Evolutionary conservation across 1,139 yeast genomes (phyloP).

Genomic region (Candida gigantensis): DNA sequence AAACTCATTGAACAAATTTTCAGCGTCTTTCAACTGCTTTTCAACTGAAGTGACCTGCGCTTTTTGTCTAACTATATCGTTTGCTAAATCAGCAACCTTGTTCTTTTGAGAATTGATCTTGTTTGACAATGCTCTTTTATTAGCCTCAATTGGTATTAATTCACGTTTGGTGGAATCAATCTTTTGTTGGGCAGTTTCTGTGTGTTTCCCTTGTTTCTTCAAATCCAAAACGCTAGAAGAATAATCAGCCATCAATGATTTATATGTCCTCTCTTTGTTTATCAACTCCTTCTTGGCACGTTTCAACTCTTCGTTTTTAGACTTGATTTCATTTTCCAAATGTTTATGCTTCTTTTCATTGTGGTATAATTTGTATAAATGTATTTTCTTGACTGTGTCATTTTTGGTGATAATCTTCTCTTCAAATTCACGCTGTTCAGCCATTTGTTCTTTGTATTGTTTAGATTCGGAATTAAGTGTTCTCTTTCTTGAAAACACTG

Average conservation of each 20-base stretch:
- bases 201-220: slow-evolving; percentile 40
- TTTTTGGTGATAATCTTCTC: slow-evolving; percentile 51
- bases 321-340: slow-evolving; percentile 25
- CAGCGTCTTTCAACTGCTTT: slow-evolving; percentile 50
- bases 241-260: slow-evolving; percentile 41
- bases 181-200: slow-evolving; percentile 31
- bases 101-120: slow-evolving; percentile 51
- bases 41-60: slow-evolving; percentile 41
- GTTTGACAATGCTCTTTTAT: slow-evolving; percentile 45
- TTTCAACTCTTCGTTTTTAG: slow-evolving; percentile 30
- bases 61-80: slow-evolving; percentile 57
- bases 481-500: slow-evolving; percentile 71
- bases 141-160: slow-evolving; percentile 59
- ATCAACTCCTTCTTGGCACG: slow-evolving; percentile 25
- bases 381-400: slow-evolving; percentile 48
- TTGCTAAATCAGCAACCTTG: slow-evolving; percentile 53
- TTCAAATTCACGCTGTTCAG: slow-evolving; percentile 71
- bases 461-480: slow-evolving; percentile 74
- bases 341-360: slow-evolving; percentile 51
- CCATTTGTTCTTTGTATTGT: slow-evolving; percentile 76
- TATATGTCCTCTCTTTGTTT: slow-evolving; percentile 27
- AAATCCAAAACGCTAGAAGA: slow-evolving; percentile 48
- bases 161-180: slow-evolving; percentile 50
- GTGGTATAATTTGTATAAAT: slow-evolving; percentile 70
- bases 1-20: slow-evolving; percentile 44